These are phyloP conservation scores for Entomortierella parvispora DNA, from an alignment of 192 early-diverging fungal genomes.

Conservation along the genomic window DNA sequence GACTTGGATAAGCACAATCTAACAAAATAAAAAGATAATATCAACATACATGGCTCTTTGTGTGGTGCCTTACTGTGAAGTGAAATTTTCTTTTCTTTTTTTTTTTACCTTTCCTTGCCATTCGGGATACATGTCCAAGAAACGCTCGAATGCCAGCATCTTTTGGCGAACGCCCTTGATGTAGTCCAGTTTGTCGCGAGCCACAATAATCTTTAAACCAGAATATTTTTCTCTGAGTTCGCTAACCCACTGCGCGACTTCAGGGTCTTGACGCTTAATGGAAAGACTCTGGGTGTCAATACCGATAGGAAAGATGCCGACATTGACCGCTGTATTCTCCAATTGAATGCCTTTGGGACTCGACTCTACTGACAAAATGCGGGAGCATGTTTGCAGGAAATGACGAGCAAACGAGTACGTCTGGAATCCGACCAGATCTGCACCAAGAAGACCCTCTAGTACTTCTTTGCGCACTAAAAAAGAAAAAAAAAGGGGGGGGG, in stretches of 20 bases:
- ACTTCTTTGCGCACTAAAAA: slow-evolving; percentile 77
- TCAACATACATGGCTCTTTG: background rate
- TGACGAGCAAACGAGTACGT: slow-evolving; percentile 94
- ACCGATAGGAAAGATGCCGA: slow-evolving; percentile 96
- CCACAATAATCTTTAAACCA: slow-evolving; percentile 94
- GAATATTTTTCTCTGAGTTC: slow-evolving; percentile 87
- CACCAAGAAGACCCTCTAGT: slow-evolving; percentile 89
- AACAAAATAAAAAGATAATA: slow-evolving; percentile 3
- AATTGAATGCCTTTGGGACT: slow-evolving; percentile 87
- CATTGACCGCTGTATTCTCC: slow-evolving; percentile 80
- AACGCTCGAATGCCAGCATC: slow-evolving; percentile 91
- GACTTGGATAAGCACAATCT: slow-evolving; percentile 95
- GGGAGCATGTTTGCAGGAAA: slow-evolving; percentile 89
- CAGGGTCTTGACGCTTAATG: slow-evolving; percentile 73
- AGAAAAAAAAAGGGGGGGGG: slow-evolving; percentile 2
- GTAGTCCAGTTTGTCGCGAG: slow-evolving; percentile 95
- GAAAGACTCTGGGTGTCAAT: slow-evolving; percentile 84
- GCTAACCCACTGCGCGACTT: slow-evolving; percentile 81
- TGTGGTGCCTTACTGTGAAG: background rate
- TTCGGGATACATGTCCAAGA: slow-evolving; percentile 87
- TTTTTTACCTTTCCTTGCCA: slow-evolving; percentile 78
- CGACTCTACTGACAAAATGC: slow-evolving; percentile 88
- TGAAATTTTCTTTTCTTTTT: background rate
- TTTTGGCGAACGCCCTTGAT: slow-evolving; percentile 97
- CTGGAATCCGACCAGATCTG: slow-evolving; percentile 93